Evolutionary conservation across 305 asterid species (phyloP), one percentile per base, ranked within the genome.

Genomic region (Fraxinus sp.): DNA sequence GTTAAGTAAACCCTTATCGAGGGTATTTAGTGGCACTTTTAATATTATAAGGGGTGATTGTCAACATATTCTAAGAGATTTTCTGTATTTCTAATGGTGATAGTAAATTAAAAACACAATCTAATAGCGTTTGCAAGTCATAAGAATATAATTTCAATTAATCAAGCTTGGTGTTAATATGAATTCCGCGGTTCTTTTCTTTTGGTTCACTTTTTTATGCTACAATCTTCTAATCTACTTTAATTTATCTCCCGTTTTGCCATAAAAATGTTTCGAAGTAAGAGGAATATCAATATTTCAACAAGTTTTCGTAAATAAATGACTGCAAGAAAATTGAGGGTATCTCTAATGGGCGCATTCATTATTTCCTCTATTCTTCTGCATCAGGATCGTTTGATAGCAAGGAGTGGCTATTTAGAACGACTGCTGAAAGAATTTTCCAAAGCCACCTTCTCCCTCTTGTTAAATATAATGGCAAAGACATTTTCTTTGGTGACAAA

Each of bases 401-500:
- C 91, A 43, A 41, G 49, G 85, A 92, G 98, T 80, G 85, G 89
- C 82, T 90, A 89, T 77, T 73, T 95, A 79, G 89, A 87, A 88
- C 94, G 91, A 59, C 91, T 83, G 46, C 90, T 93, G 1, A 79
- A 52, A 18, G 88, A 86, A 32, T 20, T 88, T 66, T 74, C 97
- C 6, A 91, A 93, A 89, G 83, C 92, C 83, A 92, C 90, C 85
- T 90, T 95, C 80, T 86, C 97, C 1, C 98, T 97, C 49, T 92
- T 92, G 92, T 90, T 94, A 81, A 90, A 89, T 68, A 91, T 94
- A 89, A 93, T 97, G 89, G 85, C 96, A 2, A 92, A 87, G 73
- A 91, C 93, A 0, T 95, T 95, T 89, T 83, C 92, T 46, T 5
- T 86, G 16, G 89, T 95, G 5, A 85, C 90, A 30, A 96, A 94